phyloP scores from a whole-genome alignment of 2,329 filamentous ascomycete genomes.

The Colletotrichum lentis region DNA sequence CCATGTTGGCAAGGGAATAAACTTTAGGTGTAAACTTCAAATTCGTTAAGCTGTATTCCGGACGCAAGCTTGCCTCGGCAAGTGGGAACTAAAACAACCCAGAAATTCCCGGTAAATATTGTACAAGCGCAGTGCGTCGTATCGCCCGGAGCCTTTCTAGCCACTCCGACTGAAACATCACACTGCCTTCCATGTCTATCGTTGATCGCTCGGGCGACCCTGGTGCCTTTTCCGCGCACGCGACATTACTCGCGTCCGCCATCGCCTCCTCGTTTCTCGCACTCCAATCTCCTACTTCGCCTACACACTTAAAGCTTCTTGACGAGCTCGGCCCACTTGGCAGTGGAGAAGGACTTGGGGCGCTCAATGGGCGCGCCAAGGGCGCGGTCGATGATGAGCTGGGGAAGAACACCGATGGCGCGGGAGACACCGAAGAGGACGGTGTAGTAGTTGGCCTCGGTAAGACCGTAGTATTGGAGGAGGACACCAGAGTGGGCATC shows the following conservation, averaged over 20 bases:
- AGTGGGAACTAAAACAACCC: conserved; percentile 37
- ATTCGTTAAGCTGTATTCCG: conserved; percentile 34
- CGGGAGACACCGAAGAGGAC: conserved; percentile 99
- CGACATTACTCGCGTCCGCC: conserved; percentile 19
- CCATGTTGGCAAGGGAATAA: not conserved
- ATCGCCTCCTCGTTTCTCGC: conserved; percentile 10
- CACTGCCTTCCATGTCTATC: conserved; percentile 37
- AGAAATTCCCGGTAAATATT: conserved; percentile 40
- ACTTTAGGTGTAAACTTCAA: conserved; percentile 25
- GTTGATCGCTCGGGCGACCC: conserved; percentile 34
- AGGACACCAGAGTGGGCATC: conserved; percentile 99
- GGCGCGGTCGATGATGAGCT: conserved; percentile 99
- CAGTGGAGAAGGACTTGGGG: conserved; percentile 98
- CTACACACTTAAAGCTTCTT: conserved; percentile 78
- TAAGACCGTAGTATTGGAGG: conserved; percentile 99
- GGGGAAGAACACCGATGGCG: conserved; percentile 96
- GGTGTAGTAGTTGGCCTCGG: conserved; percentile 99
- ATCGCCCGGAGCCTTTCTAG: conserved; percentile 38
- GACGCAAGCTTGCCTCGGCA: conserved; percentile 31
- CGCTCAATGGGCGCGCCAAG: conserved; percentile 97
- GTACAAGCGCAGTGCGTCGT: conserved; percentile 40
- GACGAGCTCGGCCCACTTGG: conserved; percentile 92
- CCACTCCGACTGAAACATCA: conserved; percentile 40
- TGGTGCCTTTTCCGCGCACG: conserved; percentile 31
- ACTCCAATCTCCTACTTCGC: conserved; percentile 11